These are phyloP conservation scores for Exophiala bonariae DNA, from an alignment of 2,329 filamentous ascomycete species.

Conservation along the genomic window DNA sequence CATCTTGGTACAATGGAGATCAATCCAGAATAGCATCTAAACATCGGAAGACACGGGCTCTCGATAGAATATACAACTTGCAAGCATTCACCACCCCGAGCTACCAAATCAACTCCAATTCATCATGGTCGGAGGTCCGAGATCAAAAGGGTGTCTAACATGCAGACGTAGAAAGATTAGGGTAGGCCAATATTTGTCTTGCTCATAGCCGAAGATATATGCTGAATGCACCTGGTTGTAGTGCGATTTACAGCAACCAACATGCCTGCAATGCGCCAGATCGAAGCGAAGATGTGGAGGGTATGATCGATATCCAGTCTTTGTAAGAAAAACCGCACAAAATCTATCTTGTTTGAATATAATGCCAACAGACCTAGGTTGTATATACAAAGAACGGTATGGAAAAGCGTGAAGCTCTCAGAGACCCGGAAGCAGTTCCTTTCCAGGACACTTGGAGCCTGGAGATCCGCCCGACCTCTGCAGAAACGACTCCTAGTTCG, in stretches of 20 bases:
- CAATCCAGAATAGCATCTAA: too few species aligned
- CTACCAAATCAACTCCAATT: too few species aligned
- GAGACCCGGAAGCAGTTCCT: neutral
- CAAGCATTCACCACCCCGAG: too few species aligned
- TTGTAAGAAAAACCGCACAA: neutral
- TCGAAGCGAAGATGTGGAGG: constrained; percentile 1
- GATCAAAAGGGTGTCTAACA: constrained; percentile 2
- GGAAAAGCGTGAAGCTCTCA: neutral
- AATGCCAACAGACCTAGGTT: neutral
- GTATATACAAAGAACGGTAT: neutral
- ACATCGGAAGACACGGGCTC: too few species aligned
- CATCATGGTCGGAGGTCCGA: constrained; percentile 3
- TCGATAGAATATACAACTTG: too few species aligned
- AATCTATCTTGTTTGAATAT: neutral
- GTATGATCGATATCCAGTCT: neutral
- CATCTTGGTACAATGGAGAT: too few species aligned
- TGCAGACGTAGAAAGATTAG: constrained; percentile 3
- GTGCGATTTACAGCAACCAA: constrained; percentile 1
- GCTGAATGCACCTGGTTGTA: neutral
- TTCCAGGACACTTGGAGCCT: too few species aligned
- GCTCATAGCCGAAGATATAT: neutral
- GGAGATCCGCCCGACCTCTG: too few species aligned
- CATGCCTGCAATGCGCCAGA: constrained; percentile 1
- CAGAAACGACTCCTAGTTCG: neutral
- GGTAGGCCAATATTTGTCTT: neutral